phyloP scores from a whole-genome alignment of 495 filamentous ascomycete genomes.

The Jackrogersella multiformis region DNA sequence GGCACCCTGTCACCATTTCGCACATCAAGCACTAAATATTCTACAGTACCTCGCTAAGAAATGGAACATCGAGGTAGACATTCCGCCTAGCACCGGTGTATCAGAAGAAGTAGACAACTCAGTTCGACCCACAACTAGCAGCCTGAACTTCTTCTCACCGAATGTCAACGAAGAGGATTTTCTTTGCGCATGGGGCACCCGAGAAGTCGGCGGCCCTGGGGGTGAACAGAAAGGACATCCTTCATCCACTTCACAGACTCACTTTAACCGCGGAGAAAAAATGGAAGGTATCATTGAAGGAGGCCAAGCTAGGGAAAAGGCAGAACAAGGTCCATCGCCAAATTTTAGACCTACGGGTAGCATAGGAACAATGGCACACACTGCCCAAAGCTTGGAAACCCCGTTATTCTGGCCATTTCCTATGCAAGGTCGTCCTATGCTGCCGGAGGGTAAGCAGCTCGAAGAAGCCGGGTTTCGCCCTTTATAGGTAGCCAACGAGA shows the following conservation, averaged over 20 bases:
- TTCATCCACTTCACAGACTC: constrained; percentile 11
- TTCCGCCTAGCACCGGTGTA: constrained; percentile 32
- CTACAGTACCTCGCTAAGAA: constrained; percentile 62
- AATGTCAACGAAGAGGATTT: constrained; percentile 56
- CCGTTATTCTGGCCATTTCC: constrained; percentile 66
- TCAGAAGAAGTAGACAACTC: constrained; percentile 43
- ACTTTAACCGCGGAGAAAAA: constrained; percentile 27
- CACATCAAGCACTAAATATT: constrained; percentile 66
- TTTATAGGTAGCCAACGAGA: constrained; percentile 31
- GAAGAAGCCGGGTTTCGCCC: constrained; percentile 59
- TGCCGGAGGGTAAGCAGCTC: constrained; percentile 54
- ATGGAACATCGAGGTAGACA: constrained; percentile 64
- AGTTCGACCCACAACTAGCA: constrained; percentile 51
- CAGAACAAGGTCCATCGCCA: constrained; percentile 27
- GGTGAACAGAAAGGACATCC: constrained; percentile 12
- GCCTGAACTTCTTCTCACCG: constrained; percentile 62
- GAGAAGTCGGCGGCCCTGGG: constrained; percentile 9
- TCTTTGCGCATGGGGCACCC: constrained; percentile 47
- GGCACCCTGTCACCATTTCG: constrained; percentile 67
- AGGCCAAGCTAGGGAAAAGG: constrained; percentile 14
- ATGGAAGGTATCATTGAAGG: constrained; percentile 39
- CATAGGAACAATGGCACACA: constrained; percentile 11
- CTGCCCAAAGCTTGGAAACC: constrained; percentile 46
- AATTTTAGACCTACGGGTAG: not conserved
- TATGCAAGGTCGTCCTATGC: constrained; percentile 62